phyloP scores from a whole-genome alignment of 2,329 filamentous ascomycete genomes.

The Trichoderma sp. region DNA sequence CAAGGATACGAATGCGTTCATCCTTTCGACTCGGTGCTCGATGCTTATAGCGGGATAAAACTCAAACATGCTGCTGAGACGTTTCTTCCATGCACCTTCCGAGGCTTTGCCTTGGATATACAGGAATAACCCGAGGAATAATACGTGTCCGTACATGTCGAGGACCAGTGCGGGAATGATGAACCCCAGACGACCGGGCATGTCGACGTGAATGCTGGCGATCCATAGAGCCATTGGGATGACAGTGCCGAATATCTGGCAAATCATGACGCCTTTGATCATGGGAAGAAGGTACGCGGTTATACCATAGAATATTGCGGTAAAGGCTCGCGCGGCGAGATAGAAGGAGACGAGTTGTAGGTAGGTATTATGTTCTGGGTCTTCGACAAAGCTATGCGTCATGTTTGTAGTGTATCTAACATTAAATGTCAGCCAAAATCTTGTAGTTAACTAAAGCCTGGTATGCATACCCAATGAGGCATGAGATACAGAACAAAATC shows the following conservation, averaged over 20 bases:
- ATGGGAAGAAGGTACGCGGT: constrained; percentile 52
- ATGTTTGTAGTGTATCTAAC: constrained; percentile 59
- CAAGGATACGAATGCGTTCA: constrained; percentile 61
- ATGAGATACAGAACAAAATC: constrained; percentile 60
- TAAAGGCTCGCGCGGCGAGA: constrained; percentile 54
- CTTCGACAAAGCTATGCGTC: constrained; percentile 50
- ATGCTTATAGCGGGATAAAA: constrained; percentile 63
- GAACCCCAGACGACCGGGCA: constrained; percentile 52
- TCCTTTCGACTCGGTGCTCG: constrained; percentile 63
- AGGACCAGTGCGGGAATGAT: constrained; percentile 55
- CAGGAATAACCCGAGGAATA: constrained; percentile 41
- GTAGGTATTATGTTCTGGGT: constrained; percentile 47
- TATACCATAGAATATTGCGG: constrained; percentile 45
- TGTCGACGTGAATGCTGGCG: constrained; percentile 53
- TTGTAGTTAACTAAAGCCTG: neutral
- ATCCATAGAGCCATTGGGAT: constrained; percentile 57
- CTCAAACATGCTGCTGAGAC: constrained; percentile 45
- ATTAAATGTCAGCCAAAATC: neutral
- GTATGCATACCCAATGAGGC: constrained; percentile 49
- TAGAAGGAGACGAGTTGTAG: constrained; percentile 59
- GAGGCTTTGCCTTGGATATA: constrained; percentile 26
- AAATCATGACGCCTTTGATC: constrained; percentile 54
- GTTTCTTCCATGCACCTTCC: constrained; percentile 23
- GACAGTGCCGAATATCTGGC: constrained; percentile 42
- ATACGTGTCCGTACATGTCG: constrained; percentile 49